A percentile compares a stretch with the other conserved stretches of the same genome.
Evolutionary conservation across 371 early-diverging fungal species (phyloP).

Genomic region (Mucor velutinosus): DNA sequence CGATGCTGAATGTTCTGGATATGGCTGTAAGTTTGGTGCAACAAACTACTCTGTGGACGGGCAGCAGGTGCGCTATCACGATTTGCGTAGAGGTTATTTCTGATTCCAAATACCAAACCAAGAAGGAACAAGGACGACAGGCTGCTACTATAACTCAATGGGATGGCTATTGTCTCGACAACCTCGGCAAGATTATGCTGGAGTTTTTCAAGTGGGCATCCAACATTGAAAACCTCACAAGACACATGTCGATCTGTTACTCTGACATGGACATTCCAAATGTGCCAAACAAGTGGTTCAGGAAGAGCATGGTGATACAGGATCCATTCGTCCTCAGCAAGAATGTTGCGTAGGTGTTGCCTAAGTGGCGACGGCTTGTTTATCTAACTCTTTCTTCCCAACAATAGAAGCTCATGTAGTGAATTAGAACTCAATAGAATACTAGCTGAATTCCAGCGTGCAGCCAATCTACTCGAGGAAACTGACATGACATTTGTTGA

Average conservation of each 20-base stretch:
- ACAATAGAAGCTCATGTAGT: neutral
- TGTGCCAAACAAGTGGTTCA: neutral
- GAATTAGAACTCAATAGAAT: neutral
- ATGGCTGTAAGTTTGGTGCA: neutral
- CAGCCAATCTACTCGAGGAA: neutral
- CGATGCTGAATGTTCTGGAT: neutral
- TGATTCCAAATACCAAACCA: neutral
- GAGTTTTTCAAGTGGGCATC: neutral
- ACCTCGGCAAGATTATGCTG: neutral
- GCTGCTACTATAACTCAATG: neutral
- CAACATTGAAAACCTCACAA: neutral
- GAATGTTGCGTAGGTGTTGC: constrained; percentile 2
- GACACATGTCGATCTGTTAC: neutral
- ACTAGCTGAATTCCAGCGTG: neutral
- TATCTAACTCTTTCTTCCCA: neutral
- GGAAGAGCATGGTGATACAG: neutral
- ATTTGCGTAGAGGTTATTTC: neutral
- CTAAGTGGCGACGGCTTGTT: neutral
- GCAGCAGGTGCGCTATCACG: neutral
- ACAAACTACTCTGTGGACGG: neutral
- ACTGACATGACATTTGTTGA: neutral
- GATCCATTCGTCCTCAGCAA: neutral
- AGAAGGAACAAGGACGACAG: neutral
- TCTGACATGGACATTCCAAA: neutral
- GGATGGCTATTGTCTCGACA: neutral